A percentile compares a stretch with the other conserved stretches of the same genome.
These are phyloP conservation scores for Silene coronaria DNA, from an alignment of 179 eudicot genomes.

Conservation along the genomic window DNA sequence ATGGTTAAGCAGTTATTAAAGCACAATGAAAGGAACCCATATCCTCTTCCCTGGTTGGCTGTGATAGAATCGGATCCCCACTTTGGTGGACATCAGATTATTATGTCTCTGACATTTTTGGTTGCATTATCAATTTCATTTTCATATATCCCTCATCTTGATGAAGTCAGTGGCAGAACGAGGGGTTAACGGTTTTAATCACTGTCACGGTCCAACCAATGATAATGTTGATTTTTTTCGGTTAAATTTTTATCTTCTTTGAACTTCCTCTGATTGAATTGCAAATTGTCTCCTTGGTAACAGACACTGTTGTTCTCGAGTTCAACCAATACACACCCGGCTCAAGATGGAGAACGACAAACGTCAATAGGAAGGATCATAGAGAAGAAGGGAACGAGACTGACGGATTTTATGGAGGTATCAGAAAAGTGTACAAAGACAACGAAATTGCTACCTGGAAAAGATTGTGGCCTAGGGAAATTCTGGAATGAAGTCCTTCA, in stretches of 20 bases:
- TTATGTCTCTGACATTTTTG: slow-evolving; percentile 14
- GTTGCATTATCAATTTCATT: not conserved
- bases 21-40: slow-evolving; percentile 17
- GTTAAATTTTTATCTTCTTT: too few species aligned
- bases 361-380: slow-evolving; percentile 54
- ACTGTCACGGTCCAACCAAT: too few species aligned
- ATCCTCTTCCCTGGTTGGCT: slow-evolving; percentile 14
- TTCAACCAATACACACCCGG: slow-evolving; percentile 75
- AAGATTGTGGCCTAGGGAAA: slow-evolving; percentile 60
- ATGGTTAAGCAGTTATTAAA: slow-evolving; percentile 14
- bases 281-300: slow-evolving; percentile 5
- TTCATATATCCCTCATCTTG: not conserved
- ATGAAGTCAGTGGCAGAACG: too few species aligned
- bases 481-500: slow-evolving; percentile 44
- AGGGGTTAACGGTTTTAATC: too few species aligned
- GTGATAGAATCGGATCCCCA: slow-evolving; percentile 31
- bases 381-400: slow-evolving; percentile 76
- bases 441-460: slow-evolving; percentile 65
- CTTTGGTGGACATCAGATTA: slow-evolving; percentile 9
- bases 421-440: slow-evolving; percentile 46
- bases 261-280: too few species aligned
- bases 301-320: slow-evolving; percentile 63
- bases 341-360: slow-evolving; percentile 69
- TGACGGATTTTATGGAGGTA: slow-evolving; percentile 85
- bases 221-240: too few species aligned